Percentiles rank a stretch among this genome's conserved stretches.
These are phyloP conservation scores for Pleurotus ostreatus DNA, from an alignment of 768 basidiomycete genomes.

Conservation along the genomic window DNA sequence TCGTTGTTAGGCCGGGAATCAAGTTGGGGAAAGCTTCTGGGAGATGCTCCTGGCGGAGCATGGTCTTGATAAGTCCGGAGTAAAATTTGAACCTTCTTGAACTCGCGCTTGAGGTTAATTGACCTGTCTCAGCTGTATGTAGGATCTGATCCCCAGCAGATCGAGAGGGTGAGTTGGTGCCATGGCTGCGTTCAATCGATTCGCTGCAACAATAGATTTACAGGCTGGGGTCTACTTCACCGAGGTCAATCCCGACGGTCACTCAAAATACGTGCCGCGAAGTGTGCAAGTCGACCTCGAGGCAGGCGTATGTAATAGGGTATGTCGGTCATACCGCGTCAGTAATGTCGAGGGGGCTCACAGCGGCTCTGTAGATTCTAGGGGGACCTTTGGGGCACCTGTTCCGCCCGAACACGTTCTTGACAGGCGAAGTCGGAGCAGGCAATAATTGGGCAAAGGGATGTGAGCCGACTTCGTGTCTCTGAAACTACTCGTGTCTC, in stretches of 20 bases:
- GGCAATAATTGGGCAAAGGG: constrained; percentile 98
- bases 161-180: constrained; percentile 53
- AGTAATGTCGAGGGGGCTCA: not conserved
- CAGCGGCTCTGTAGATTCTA: constrained; percentile 42
- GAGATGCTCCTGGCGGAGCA: constrained; percentile 83
- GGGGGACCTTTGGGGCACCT: constrained; percentile 67
- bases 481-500: not conserved
- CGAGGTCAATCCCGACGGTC: constrained; percentile 51
- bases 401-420: constrained; percentile 85
- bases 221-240: constrained; percentile 83
- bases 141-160: constrained; percentile 71
- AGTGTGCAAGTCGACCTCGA: constrained; percentile 91
- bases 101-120: constrained; percentile 9
- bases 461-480: constrained; percentile 45
- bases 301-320: constrained; percentile 77
- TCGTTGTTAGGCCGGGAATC: constrained; percentile 58
- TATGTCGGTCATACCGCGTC: constrained; percentile 28
- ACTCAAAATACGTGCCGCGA: constrained; percentile 81
- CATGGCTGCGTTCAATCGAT: not conserved
- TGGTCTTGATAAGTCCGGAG: constrained; percentile 71
- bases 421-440: constrained; percentile 58
- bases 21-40: constrained; percentile 88
- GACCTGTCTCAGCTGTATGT: constrained; percentile 48
- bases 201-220: not conserved
- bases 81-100: constrained; percentile 27